A percentile compares a stretch with the other conserved stretches of the same genome.
These are phyloP conservation scores for Fraxinus baroniana DNA, from an alignment of 305 asterid genomes.

Conservation along the genomic window DNA sequence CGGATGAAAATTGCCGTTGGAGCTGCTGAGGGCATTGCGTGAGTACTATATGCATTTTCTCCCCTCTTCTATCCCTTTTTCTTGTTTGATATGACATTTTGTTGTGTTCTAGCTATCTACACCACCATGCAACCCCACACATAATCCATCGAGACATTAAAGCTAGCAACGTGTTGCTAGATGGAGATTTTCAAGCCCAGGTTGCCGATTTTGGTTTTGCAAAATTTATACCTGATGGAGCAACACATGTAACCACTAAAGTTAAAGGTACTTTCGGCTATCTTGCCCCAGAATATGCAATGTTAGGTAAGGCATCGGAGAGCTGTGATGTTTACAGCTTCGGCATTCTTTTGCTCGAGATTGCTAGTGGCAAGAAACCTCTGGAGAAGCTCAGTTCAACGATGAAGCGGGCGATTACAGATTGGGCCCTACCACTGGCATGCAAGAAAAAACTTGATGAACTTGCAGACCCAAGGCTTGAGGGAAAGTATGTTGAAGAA, in stretches of 20 bases:
- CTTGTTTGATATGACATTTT: constrained; percentile 14
- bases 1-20: constrained; percentile 72
- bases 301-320: constrained; percentile 70
- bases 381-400: constrained; percentile 48
- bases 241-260: constrained; percentile 66
- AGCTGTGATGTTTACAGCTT: constrained; percentile 77
- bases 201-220: constrained; percentile 81
- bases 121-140: constrained; percentile 67
- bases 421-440: constrained; percentile 70
- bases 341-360: constrained; percentile 74
- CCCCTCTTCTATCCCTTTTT: neutral
- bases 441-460: constrained; percentile 51
- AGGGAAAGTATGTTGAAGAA: constrained; percentile 55
- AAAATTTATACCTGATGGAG: constrained; percentile 68
- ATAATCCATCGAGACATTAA: constrained; percentile 70
- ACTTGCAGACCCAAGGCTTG: constrained; percentile 56
- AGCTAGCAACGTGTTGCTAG: constrained; percentile 71
- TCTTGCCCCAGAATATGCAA: constrained; percentile 74
- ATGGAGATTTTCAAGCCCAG: constrained; percentile 56
- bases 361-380: constrained; percentile 75
- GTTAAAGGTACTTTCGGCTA: constrained; percentile 77
- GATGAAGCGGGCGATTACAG: constrained; percentile 48
- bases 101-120: constrained; percentile 54
- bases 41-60: constrained; percentile 26
- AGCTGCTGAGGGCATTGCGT: constrained; percentile 76